Evolutionary conservation across 2,329 filamentous ascomycete species (phyloP).

Genomic region (Cryoendolithus antarcticus): DNA sequence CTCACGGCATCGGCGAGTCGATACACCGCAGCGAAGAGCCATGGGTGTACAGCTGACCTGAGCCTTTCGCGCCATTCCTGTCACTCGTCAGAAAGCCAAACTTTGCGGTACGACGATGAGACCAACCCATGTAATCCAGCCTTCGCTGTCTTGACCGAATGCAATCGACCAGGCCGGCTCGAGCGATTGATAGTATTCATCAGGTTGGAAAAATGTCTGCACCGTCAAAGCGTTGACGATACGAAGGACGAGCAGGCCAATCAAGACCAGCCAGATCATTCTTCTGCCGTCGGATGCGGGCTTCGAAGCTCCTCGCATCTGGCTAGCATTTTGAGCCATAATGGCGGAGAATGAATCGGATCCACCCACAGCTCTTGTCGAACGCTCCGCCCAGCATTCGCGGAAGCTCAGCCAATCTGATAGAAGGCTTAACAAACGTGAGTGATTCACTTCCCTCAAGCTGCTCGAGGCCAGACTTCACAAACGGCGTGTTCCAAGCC

Average conservation of each 20-base stretch:
- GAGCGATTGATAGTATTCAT: slow-evolving; percentile 92
- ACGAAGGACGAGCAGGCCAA: slow-evolving; percentile 52
- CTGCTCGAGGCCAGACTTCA: too few relatives aligned
- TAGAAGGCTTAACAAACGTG: too few relatives aligned
- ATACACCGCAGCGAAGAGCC: slow-evolving; percentile 70
- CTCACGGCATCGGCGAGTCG: slow-evolving; percentile 47
- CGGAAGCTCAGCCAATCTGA: too few relatives aligned
- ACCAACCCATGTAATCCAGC: slow-evolving; percentile 89
- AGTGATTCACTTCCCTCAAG: too few relatives aligned
- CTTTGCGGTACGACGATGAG: background rate
- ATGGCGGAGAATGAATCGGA: too few relatives aligned
- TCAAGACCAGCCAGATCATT: background rate
- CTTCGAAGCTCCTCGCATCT: too few relatives aligned
- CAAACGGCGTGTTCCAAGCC: too few relatives aligned
- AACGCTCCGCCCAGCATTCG: too few relatives aligned
- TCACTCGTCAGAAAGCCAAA: slow-evolving; percentile 4
- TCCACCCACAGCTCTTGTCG: too few relatives aligned
- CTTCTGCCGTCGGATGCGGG: background rate
- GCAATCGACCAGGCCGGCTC: slow-evolving; percentile 88
- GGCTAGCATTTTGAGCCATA: too few relatives aligned
- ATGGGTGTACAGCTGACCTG: slow-evolving; percentile 83
- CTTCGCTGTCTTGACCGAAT: slow-evolving; percentile 64
- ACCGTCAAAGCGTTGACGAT: slow-evolving; percentile 67
- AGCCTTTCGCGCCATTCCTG: slow-evolving; percentile 89
- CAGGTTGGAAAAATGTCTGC: slow-evolving; percentile 90